Conservation (phyloP, 768 basidiomycete species). For the Podaxis sp. region DNA sequence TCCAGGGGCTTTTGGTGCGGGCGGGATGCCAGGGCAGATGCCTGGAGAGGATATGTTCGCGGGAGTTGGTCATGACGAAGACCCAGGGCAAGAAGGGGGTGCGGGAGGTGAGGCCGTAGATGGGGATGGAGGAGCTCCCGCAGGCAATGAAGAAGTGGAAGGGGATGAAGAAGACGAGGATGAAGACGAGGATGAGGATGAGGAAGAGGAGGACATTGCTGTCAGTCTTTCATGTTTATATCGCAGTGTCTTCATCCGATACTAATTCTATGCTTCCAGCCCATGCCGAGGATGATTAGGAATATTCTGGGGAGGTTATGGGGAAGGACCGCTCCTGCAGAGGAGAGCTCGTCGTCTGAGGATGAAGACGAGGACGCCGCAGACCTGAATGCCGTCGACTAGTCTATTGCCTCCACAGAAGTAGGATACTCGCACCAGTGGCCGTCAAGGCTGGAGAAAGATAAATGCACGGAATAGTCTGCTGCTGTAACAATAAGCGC, state of each 20-base stretch:
- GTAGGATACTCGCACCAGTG: background rate
- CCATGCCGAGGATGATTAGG: conserved; percentile 58
- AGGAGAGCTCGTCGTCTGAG: conserved; percentile 41
- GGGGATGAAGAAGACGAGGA: conserved; percentile 26
- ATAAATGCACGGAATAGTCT: too few relatives aligned
- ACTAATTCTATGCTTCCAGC: conserved; percentile 32
- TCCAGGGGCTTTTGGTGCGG: conserved; percentile 23
- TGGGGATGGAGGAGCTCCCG: conserved; percentile 17
- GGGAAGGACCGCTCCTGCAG: conserved; percentile 34
- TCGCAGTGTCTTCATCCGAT: background rate
- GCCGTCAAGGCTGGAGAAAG: too few relatives aligned
- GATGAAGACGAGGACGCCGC: conserved; percentile 29
- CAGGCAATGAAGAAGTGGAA: conserved; percentile 24
- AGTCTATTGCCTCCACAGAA: background rate
- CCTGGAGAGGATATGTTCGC: conserved; percentile 29
- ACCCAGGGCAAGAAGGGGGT: conserved; percentile 17
- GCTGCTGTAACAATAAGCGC: too few relatives aligned
- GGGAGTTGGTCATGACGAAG: conserved; percentile 18
- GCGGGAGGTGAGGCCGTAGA: conserved; percentile 25
- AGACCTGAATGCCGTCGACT: conserved; percentile 14
- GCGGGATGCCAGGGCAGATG: conserved; percentile 47
- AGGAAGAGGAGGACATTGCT: conserved; percentile 42
- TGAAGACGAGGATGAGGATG: conserved; percentile 41
- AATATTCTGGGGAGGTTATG: conserved; percentile 63
- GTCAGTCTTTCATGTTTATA: conserved; percentile 35